Evolutionary conservation across 2,329 filamentous ascomycete genomes (phyloP), one percentile per base, ranked within the genome.

Genomic region (Colletotrichum kahawae): DNA sequence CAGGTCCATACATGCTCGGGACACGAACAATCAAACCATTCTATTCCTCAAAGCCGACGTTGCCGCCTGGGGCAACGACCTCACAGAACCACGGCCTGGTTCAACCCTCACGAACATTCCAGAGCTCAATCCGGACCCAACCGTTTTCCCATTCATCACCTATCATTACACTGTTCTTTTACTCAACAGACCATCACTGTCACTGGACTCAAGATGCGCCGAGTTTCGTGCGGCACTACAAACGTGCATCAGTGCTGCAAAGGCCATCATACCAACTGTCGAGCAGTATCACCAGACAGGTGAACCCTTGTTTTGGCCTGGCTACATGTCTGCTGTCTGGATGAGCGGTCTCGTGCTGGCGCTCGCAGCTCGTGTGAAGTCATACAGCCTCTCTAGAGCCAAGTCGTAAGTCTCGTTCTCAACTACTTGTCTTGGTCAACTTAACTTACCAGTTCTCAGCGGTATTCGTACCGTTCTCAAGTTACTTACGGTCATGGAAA

Each of bases 311-410:
- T 77, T 75, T 60, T 85, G 83, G 83, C 83, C 83, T 0, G 82
- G 82, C 0, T 81, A 81, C 13, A 77, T 85, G 31, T 83, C 83
- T 1, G 81, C 82, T 2, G 77, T 79, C 0, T 85, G 83, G 83
- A 85, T 84, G 82, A 80, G 82, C 8, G 83, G 84, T 9, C 77
- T 85, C 2, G 80, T 84, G 7, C 75, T 85, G 9, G 82, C 82
- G 2, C 84, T 84, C 71, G 81, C 82, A 34, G 36, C 56, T 24
- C 68, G 74, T 12, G 56, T 77, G 31, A 67, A 67, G 18, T 38
- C 62, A 18, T 65, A 59, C n/a, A 67, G 33, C 16, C 6, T 54
- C 7, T 4, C 24, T 8, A 72, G 64, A 14, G 68, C 69, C 3
- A 64, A 27, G 57, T 13, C 57, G 72, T 77, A 7, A 16, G 72